These are phyloP conservation scores for Edaphochlamys debaryana DNA, from an alignment of 139 green algal genomes.

Conservation along the genomic window DNA sequence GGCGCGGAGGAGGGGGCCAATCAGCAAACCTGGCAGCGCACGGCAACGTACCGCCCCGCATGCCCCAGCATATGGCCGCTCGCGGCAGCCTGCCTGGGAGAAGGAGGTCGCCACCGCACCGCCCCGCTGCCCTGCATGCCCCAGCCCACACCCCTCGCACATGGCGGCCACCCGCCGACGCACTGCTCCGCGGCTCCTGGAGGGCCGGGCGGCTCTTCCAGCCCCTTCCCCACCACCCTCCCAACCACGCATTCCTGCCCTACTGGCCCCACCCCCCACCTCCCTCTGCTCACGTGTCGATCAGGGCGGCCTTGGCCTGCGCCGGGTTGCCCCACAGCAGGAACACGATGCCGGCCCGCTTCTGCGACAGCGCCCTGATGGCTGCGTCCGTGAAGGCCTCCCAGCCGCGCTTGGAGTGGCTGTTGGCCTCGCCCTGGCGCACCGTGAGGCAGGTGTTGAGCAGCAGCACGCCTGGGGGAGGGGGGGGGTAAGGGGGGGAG, in stretches of 20 bases:
- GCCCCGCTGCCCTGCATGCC: no score
- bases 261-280: no score
- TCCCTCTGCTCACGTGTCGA: constrained; percentile 60
- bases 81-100: no score
- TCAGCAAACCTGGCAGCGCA: no score
- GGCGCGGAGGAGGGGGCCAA: not conserved
- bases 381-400: constrained; percentile 90
- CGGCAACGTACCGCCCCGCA: no score
- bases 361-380: constrained; percentile 75
- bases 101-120: no score
- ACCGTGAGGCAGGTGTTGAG: constrained; percentile 97
- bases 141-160: no score
- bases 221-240: not conserved
- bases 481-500: not conserved
- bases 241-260: not conserved
- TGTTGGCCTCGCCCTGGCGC: constrained; percentile 80
- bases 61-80: no score
- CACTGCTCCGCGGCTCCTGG: no score
- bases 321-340: constrained; percentile 90
- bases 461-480: constrained; percentile 84
- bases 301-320: constrained; percentile 61
- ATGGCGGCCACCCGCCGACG: no score
- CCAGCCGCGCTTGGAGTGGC: constrained; percentile 70
- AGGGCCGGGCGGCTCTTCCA: no score
- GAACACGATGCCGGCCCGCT: constrained; percentile 85